Base-by-base conservation (phyloP, 345 rosid species). In the Conringia planisiliqua region DNA sequence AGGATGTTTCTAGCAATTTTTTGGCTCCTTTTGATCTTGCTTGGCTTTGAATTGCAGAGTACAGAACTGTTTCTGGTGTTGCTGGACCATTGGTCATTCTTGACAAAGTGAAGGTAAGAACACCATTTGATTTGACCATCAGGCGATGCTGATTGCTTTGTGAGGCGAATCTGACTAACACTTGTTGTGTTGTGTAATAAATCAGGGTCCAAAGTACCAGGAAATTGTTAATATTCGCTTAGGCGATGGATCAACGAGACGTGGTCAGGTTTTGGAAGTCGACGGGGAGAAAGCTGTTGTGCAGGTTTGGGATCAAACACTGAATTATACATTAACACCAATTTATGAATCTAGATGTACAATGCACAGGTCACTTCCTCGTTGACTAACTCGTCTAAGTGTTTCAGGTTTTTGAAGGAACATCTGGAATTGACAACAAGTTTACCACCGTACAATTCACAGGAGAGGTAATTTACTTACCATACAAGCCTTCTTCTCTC, bases 281-380 rank as follows among this genome's bases (percentile, higher is more conserved):
- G 99, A 95, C 66, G 97, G 99, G 16, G 99, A 95, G 86, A 95
- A 87, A 77, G 99, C 99, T 35, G 93, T 95, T 79, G 97, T 95
- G 54, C 99, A 95, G 96, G 99, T 77, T 77, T 22, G 6, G 12
- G 57, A 58, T 44, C 12, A n/a, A 36, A 35, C 6, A 22, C 12
- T 56, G 40, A 33, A 20, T 33, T 39, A 4, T 24, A 20, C 6
- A 20, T 44, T 0, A 6, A 17, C 40, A 72, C 39, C 1, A 8
- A 39, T 38, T 16, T 17, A 22, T 22, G 18, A 57, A 66, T 44
- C 32, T 66, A 18, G 12, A 20, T 59, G 26, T 50, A 39, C 7
- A 39, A 6, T 73, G 54, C 14, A 6, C 17, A 6, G 7, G 38
- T 46, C 9, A 13, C 48, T 38, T 51, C 32, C 26, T 55, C 38